Base-by-base conservation (phyloP, 441 rosid genomes). In the Pelargonium cotyledonis region DNA sequence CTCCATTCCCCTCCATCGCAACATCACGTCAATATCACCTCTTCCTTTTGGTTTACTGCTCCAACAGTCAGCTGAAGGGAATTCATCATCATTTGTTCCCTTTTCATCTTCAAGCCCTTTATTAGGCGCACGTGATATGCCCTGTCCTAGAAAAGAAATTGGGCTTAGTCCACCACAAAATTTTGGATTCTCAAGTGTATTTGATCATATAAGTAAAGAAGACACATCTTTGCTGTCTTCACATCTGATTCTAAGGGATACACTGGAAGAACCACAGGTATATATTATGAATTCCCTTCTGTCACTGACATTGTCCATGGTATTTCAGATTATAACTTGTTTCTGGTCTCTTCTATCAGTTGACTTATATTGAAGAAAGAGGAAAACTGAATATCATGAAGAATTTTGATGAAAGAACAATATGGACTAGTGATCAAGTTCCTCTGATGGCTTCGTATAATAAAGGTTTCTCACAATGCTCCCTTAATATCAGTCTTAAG, bases 21-120 rank as follows among this genome's bases (percentile, higher is more conserved):
- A 84, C 51, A 79, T 87, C 77, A 69, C 89, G 77, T 95, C 99
- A 26, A 85, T 95, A 77, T 95, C 98, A 95, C 84, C 97, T 76
- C 91, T 90, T 75, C 98, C 98, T 49, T 86, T 77, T 82, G 99
- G 98, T 78, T 83, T 95, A 69, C 84, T 95, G 75, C 92, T 95
- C 66, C 92, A 88, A 83, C 91, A 84, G 80, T 85, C 81, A 66
- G 75, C 80, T 75, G 93, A 85, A 72, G 87, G 81, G 61, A 81
- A 72, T 80, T 81, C 84, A 35, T 29, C 81, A 57, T 21, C 72
- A 29, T 83, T 74, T 77, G 69, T 77, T 70, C 72, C 86, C 44
- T 79, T 82, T 75, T 73, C 82, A 63, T 78, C 83, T 74, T 80
- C 87, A 73, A 89, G 80, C 75, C 88, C 85, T 79, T 65, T 71